phyloP scores from a whole-genome alignment of 2,329 filamentous ascomycete species.

The Coniella vitis region DNA sequence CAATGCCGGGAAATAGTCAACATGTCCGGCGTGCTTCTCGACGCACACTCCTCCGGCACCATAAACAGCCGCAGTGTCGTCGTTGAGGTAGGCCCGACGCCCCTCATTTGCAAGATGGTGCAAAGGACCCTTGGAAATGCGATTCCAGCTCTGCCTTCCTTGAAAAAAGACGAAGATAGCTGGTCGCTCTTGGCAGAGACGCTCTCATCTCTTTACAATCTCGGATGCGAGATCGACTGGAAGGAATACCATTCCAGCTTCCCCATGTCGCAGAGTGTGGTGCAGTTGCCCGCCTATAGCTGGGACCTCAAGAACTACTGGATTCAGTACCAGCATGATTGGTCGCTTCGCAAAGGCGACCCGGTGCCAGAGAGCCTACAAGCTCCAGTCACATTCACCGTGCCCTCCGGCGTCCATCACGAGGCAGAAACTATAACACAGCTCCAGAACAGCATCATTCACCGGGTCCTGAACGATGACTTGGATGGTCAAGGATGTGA shows the following conservation, averaged over 20 bases:
- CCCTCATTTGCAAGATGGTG: constrained; percentile 61
- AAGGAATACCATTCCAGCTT: constrained; percentile 3
- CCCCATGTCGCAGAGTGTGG: background rate
- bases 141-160: background rate
- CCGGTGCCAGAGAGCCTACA: constrained; percentile 22
- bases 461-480: background rate
- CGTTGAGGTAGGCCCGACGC: constrained; percentile 70
- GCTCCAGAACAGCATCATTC: constrained; percentile 3
- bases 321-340: constrained; percentile 11
- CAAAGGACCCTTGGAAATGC: constrained; percentile 49
- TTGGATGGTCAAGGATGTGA: background rate
- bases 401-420: too few relatives aligned
- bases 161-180: background rate
- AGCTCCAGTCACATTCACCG: too few relatives aligned
- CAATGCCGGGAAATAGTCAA: constrained; percentile 64
- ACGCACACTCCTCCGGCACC: constrained; percentile 47
- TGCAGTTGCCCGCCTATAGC: constrained; percentile 3
- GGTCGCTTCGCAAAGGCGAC: constrained; percentile 9
- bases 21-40: constrained; percentile 55
- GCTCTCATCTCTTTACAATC: background rate
- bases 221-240: background rate
- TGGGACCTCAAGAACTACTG: constrained; percentile 11
- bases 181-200: background rate
- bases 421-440: too few relatives aligned
- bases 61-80: constrained; percentile 61